These are phyloP conservation scores for Aspergillus versicolor DNA, from an alignment of 2,329 filamentous ascomycete species.

Conservation along the genomic window DNA sequence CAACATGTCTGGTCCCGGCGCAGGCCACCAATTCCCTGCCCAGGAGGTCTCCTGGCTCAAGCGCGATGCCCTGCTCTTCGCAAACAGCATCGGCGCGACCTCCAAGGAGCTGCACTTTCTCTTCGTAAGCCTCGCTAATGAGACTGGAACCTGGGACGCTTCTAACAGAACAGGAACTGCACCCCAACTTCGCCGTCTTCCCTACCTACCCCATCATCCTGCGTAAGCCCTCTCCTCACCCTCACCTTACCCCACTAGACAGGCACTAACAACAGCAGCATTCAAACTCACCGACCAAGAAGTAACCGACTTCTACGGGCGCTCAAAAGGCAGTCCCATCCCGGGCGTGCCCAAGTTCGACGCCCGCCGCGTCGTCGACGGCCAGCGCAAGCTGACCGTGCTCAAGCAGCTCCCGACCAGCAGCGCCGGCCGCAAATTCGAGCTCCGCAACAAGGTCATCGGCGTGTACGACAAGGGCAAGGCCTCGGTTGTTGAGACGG, in stretches of 20 bases:
- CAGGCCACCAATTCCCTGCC: conserved; percentile 76
- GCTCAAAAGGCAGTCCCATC: conserved; percentile 61
- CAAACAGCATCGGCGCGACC: conserved; percentile 80
- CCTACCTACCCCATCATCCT: conserved; percentile 85
- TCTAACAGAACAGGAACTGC: conserved; percentile 64
- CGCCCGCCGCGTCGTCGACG: conserved; percentile 72
- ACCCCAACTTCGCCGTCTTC: conserved; percentile 83
- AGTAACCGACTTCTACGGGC: conserved; percentile 80
- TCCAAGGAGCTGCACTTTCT: conserved; percentile 90
- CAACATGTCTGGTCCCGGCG: conserved; percentile 53
- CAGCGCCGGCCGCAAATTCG: conserved; percentile 71
- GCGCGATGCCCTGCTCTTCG: conserved; percentile 85
- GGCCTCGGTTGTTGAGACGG: conserved; percentile 75
- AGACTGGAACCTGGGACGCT: too few relatives aligned
- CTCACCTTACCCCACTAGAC: too few relatives aligned
- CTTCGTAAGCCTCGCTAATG: conserved; percentile 71
- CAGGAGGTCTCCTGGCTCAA: conserved; percentile 80
- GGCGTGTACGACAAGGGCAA: conserved; percentile 91
- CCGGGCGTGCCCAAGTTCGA: conserved; percentile 77
- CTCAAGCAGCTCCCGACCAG: conserved; percentile 71
- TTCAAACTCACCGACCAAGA: conserved; percentile 78
- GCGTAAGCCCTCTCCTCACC: conserved; percentile 49
- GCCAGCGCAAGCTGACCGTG: conserved; percentile 77
- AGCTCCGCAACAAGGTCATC: conserved; percentile 73
- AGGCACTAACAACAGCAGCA: conserved; percentile 48